Evolutionary conservation across 2,329 filamentous ascomycete genomes (phyloP), one percentile per base, ranked within the genome.

Genomic region (Penicillium sp.): DNA sequence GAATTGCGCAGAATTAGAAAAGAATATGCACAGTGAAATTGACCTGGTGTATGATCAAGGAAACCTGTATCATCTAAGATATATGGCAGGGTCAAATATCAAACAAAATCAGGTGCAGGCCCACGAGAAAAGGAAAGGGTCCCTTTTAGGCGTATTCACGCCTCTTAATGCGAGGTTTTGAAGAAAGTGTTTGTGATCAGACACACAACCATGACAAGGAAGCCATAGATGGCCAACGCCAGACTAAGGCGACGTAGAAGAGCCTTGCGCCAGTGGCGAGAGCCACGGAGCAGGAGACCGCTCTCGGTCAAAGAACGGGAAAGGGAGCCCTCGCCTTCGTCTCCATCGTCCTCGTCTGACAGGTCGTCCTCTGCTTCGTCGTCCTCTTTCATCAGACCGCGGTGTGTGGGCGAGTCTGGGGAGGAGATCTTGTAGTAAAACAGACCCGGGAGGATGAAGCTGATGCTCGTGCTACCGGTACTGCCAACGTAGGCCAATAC

Each of bases 381-480:
- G 61, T 97, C 91, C 67, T 94, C 92, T 72, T 97, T 97, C 58
- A 91, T 79, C 9, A 97, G 79, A 13, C 88, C 85, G 70, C 96
- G 93, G 65, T 97, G 92, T 58, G 93, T 86, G 27, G 87, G 83
- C 42, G 90, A 93, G 51, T 96, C 88, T 0, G 94, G 94, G 22
- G 90, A 86, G 11, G 91, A 95, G 56, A 99, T 97, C 75, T 97
- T 97, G 77, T 97, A 99, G 75, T 97, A 99, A 73, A 99, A 99
- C 4, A 99, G 76, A 0, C 94, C 94, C 0, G 94, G 94, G 0
- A 99, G 81, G 61, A 99, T 97, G 71, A 99, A 99, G 57, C 90
- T 96, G 66, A 99, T 99, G 57, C 90, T 91, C 0, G 94, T 99
- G 48, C 88, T 93, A 49, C 94, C 94, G 0, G 94, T 99, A 64